These are phyloP conservation scores for Pyrus bretschneideri DNA, from an alignment of 306 rosid species.

Conservation along the genomic window DNA sequence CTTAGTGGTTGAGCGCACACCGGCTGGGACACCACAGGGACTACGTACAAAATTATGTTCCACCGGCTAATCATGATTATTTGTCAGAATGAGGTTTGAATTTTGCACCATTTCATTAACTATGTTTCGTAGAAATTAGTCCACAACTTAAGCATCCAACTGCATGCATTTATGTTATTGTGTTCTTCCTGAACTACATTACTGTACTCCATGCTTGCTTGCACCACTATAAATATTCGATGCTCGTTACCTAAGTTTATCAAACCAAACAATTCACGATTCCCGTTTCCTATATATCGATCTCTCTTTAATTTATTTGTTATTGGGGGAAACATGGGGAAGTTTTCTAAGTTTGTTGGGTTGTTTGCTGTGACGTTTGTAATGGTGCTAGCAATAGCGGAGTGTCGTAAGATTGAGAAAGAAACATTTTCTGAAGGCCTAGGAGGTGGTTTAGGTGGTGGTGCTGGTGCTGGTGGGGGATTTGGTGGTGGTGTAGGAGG, in stretches of 20 bases:
- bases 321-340: slow-evolving; percentile 37
- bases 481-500: slow-evolving; percentile 8
- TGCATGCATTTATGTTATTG: slow-evolving; percentile 29
- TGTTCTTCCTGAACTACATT: not conserved
- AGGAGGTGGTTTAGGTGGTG: slow-evolving; percentile 6
- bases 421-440: slow-evolving; percentile 10
- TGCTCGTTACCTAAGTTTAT: not conserved
- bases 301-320: not conserved
- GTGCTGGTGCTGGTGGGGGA: slow-evolving; percentile 13
- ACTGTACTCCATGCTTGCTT: not conserved
- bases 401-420: slow-evolving; percentile 38
- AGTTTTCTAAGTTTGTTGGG: slow-evolving; percentile 18
- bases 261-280: not conserved
- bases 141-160: slow-evolving; percentile 20
- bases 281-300: not conserved
- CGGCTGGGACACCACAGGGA: not conserved
- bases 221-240: slow-evolving; percentile 35
- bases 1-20: not conserved
- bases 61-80: slow-evolving; percentile 25
- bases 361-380: slow-evolving; percentile 37
- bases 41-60: slow-evolving; percentile 21
- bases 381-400: slow-evolving; percentile 32
- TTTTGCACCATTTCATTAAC: slow-evolving; percentile 16
- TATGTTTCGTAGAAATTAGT: not conserved
- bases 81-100: slow-evolving; percentile 33